Conservation (phyloP, 2,329 filamentous ascomycete species). For the Alternaria sp. region DNA sequence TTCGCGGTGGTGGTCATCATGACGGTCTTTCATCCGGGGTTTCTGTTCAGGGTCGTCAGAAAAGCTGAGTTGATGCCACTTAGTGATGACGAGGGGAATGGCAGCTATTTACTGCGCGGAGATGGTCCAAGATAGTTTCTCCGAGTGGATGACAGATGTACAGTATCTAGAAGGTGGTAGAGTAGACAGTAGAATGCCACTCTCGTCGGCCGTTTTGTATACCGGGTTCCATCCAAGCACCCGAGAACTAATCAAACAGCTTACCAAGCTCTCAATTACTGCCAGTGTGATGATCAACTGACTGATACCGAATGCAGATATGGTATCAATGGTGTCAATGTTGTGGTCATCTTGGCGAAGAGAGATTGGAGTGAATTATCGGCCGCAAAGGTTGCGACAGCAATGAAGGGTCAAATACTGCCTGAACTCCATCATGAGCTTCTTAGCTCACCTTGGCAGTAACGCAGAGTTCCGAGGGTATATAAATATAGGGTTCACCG, state of each 20-base stretch:
- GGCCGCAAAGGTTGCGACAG: not conserved
- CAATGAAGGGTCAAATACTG: not conserved
- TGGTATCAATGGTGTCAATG: not conserved
- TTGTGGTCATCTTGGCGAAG: not conserved
- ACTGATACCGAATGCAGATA: not conserved
- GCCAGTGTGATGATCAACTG: not conserved
- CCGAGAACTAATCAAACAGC: not conserved
- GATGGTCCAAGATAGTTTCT: not conserved
- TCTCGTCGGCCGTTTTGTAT: not conserved
- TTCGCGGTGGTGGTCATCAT: slow-evolving; percentile 13
- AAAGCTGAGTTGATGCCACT: slow-evolving; percentile 10
- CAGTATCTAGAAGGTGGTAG: not conserved
- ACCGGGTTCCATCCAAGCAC: not conserved
- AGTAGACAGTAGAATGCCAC: not conserved
- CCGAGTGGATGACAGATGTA: not conserved
- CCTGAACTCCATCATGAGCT: not conserved
- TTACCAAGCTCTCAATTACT: not conserved
- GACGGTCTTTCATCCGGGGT: slow-evolving; percentile 19
- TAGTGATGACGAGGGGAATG: not conserved
- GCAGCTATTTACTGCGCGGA: not conserved
- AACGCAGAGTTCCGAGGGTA: not conserved
- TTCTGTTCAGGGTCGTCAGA: slow-evolving; percentile 13
- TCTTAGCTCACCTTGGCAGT: not conserved
- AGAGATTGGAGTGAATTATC: not conserved
- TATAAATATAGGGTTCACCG: not conserved